Percentiles rank a stretch among this genome's conserved stretches.
phyloP scores from a whole-genome alignment of 2,329 filamentous ascomycete genomes.

The Cercospora citrullina region DNA sequence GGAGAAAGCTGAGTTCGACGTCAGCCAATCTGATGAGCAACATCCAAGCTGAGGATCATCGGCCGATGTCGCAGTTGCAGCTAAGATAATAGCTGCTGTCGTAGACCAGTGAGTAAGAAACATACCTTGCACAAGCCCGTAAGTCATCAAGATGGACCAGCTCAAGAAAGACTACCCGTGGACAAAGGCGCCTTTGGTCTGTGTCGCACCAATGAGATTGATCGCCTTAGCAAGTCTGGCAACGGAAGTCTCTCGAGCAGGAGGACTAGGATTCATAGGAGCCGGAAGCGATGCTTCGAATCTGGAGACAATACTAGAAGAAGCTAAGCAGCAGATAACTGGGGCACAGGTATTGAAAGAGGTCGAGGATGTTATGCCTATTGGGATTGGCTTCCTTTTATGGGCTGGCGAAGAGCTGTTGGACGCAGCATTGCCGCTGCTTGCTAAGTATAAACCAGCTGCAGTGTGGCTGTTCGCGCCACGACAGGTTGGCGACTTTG shows the following conservation, averaged over 20 bases:
- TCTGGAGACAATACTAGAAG: conserved; percentile 37
- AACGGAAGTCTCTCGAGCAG: conserved; percentile 58
- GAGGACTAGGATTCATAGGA: conserved; percentile 51
- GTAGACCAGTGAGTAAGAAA: neutral
- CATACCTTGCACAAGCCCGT: neutral
- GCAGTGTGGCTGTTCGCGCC: conserved; percentile 70
- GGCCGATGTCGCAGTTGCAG: conserved; percentile 21
- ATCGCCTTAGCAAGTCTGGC: conserved; percentile 60
- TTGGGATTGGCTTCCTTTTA: conserved; percentile 65
- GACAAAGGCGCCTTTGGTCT: conserved; percentile 59
- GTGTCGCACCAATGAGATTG: conserved; percentile 68
- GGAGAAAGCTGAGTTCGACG: conserved; percentile 16
- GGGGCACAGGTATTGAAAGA: conserved; percentile 25
- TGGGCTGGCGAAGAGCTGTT: conserved; percentile 47
- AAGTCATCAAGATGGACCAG: conserved; percentile 23
- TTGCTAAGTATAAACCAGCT: conserved; percentile 52
- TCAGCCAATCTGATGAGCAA: neutral
- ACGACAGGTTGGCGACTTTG: conserved; percentile 42
- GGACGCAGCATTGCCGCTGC: conserved; percentile 51
- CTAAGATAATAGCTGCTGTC: neutral
- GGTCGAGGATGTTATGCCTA: conserved; percentile 43
- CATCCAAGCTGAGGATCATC: neutral
- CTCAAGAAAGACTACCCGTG: conserved; percentile 55
- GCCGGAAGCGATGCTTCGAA: conserved; percentile 45
- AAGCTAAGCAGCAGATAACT: conserved; percentile 31